These are phyloP conservation scores for Aeminium ludgeri DNA, from an alignment of 495 filamentous ascomycete genomes.

Conservation along the genomic window DNA sequence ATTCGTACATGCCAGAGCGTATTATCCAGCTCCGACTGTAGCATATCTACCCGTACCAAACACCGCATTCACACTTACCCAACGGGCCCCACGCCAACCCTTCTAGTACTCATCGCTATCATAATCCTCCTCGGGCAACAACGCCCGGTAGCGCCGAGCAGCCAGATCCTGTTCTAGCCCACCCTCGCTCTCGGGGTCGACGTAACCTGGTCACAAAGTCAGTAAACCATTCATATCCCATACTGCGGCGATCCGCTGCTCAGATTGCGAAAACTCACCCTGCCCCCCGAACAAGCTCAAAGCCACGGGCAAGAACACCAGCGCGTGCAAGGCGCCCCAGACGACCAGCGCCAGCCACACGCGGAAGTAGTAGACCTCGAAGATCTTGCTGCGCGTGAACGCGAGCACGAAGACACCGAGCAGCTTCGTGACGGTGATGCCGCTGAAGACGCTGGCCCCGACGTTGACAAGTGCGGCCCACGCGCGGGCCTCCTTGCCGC, in stretches of 20 bases:
- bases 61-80: no score
- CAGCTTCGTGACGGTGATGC: slow-evolving; percentile 90
- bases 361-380: slow-evolving; percentile 97
- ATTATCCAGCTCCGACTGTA: no score
- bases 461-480: slow-evolving; percentile 90
- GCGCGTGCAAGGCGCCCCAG: slow-evolving; percentile 74
- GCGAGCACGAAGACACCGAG: slow-evolving; percentile 84
- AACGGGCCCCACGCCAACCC: background rate
- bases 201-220: slow-evolving; percentile 41
- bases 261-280: slow-evolving; percentile 32
- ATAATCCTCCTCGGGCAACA: slow-evolving; percentile 29
- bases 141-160: slow-evolving; percentile 25
- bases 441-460: slow-evolving; percentile 81
- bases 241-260: no score
- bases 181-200: slow-evolving; percentile 67
- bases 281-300: slow-evolving; percentile 74
- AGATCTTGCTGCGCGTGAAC: slow-evolving; percentile 93
- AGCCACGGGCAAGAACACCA: slow-evolving; percentile 83
- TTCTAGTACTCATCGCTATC: slow-evolving; percentile 22
- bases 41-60: no score
- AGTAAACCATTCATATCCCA: no score
- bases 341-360: slow-evolving; percentile 85
- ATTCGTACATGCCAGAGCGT: no score
- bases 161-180: slow-evolving; percentile 71
- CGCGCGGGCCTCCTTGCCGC: slow-evolving; percentile 61